Conservation (phyloP, 305 asterid genomes). For the Euphrasia arctica region DNA sequence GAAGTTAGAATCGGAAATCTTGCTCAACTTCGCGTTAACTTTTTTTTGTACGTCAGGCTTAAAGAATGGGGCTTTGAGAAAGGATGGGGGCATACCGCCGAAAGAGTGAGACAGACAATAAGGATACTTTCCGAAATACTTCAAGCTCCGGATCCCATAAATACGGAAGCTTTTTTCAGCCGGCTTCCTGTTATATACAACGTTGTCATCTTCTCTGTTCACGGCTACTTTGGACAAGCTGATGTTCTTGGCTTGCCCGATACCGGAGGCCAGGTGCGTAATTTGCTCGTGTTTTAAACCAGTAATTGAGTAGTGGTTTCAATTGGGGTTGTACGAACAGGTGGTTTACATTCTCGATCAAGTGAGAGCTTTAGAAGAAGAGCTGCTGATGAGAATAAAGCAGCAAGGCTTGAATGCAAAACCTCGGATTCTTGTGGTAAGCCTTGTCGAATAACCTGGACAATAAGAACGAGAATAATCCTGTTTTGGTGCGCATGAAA, state of each 20-base stretch:
- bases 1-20: not conserved
- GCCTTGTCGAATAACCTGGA: not conserved
- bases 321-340: constrained; percentile 27
- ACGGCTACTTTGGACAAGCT: constrained; percentile 89
- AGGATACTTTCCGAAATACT: constrained; percentile 65
- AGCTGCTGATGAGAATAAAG: constrained; percentile 60
- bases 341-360: constrained; percentile 92
- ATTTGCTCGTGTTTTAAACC: not conserved
- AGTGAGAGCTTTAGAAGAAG: constrained; percentile 82
- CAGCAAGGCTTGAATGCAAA: constrained; percentile 66
- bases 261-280: constrained; percentile 79
- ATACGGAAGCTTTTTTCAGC: constrained; percentile 52
- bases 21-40: too few relatives aligned
- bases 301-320: not conserved
- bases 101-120: constrained; percentile 61
- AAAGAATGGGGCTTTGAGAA: constrained; percentile 76
- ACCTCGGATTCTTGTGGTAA: constrained; percentile 80
- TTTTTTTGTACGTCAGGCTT: constrained; percentile 40
- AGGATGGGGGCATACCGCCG: constrained; percentile 83
- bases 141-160: constrained; percentile 75
- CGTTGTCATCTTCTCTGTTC: constrained; percentile 70
- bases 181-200: constrained; percentile 66
- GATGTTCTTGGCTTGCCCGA: constrained; percentile 88
- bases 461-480: constrained; percentile 14
- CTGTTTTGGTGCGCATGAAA: constrained; percentile 17